phyloP scores from a whole-genome alignment of 257 asterid species.

The Perilla frutescens region DNA sequence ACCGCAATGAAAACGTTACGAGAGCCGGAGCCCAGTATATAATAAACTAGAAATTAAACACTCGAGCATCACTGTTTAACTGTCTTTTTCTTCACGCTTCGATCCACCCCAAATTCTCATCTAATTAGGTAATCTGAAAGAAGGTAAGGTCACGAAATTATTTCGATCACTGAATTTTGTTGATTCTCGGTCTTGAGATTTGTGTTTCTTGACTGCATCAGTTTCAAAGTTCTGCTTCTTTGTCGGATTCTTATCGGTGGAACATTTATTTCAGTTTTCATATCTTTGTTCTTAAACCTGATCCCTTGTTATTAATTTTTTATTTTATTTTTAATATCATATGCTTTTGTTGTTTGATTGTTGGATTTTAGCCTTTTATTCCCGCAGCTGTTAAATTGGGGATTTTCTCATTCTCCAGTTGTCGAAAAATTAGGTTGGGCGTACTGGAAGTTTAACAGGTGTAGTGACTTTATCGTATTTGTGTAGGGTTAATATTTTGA shows the following conservation, averaged over 20 bases:
- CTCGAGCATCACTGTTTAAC: neutral
- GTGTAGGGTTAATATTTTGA: slow-evolving; percentile 4
- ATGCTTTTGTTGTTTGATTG: neutral
- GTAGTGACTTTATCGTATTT: neutral
- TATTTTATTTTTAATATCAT: too few species aligned
- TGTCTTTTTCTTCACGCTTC: slow-evolving; percentile 36
- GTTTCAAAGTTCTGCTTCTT: slow-evolving; percentile 14
- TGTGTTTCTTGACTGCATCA: neutral
- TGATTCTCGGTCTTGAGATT: neutral
- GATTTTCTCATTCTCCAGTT: slow-evolving; percentile 10
- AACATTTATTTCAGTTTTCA: neutral
- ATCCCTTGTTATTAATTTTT: neutral
- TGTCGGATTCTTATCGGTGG: neutral
- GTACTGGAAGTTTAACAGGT: neutral
- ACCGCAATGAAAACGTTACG: neutral
- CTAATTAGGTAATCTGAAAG: slow-evolving; percentile 30
- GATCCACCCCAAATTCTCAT: slow-evolving; percentile 30
- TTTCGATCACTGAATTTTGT: neutral
- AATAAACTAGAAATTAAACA: slow-evolving; percentile 5
- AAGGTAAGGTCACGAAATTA: slow-evolving; percentile 18
- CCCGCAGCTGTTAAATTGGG: slow-evolving; percentile 2
- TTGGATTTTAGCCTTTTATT: neutral
- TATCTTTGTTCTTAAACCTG: neutral
- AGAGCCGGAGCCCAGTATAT: neutral
- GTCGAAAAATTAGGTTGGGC: slow-evolving; percentile 3